Evolutionary conservation across 2,329 filamentous ascomycete genomes (phyloP).

Genomic region (Alternaria sp.): DNA sequence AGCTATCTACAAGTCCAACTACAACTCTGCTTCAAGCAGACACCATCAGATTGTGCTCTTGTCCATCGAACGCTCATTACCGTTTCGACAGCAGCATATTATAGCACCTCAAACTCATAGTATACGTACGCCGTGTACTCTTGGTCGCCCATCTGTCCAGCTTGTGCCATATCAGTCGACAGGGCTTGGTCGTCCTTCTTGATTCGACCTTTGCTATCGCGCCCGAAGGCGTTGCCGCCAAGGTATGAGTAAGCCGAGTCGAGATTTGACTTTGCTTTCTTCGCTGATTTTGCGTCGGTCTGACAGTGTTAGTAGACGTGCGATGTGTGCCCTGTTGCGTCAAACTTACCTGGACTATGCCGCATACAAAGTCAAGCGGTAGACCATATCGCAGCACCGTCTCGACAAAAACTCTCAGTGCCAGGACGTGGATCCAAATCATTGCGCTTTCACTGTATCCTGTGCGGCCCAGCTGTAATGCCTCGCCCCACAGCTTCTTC

Average conservation of each 20-base stretch:
- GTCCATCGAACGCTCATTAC: background rate
- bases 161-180: constrained; percentile 83
- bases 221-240: constrained; percentile 90
- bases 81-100: background rate
- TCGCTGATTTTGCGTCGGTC: constrained; percentile 82
- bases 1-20: constrained; percentile 1
- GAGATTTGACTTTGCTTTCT: constrained; percentile 72
- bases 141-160: constrained; percentile 72
- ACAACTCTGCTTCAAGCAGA: background rate
- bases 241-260: constrained; percentile 90
- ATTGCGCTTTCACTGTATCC: constrained; percentile 96
- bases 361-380: constrained; percentile 87
- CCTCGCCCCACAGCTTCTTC: constrained; percentile 91
- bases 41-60: background rate
- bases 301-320: constrained; percentile 52
- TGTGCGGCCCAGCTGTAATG: constrained; percentile 83
- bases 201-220: constrained; percentile 91
- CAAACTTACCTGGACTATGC: constrained; percentile 74
- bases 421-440: constrained; percentile 93
- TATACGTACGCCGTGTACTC: constrained; percentile 98
- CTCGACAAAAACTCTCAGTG: constrained; percentile 93
- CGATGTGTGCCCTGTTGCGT: background rate
- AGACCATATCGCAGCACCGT: constrained; percentile 96
- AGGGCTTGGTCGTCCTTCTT: constrained; percentile 86
- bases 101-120: constrained; percentile 84